Conservation (phyloP, 139 green algal species). For the Eudorina sp. region DNA sequence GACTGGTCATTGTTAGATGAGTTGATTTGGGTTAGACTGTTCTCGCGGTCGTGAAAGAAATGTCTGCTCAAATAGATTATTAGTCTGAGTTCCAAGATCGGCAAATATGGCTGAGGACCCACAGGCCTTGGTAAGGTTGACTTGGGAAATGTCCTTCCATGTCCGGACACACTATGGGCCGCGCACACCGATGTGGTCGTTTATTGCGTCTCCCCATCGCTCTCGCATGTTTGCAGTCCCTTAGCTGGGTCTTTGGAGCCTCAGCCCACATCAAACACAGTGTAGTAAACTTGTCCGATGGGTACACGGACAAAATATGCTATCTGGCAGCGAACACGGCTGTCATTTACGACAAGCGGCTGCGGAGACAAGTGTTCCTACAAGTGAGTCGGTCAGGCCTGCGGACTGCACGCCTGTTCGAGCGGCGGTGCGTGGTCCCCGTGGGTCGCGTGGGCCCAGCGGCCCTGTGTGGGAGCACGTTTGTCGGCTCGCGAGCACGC, state of each 20-base stretch:
- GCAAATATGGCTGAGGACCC: slow-evolving; percentile 35
- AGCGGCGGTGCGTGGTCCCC: no score
- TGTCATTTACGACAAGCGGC: slow-evolving; percentile 72
- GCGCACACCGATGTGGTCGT: neutral
- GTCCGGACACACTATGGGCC: neutral
- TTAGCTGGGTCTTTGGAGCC: slow-evolving; percentile 73
- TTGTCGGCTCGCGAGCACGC: no score
- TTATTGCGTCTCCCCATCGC: neutral
- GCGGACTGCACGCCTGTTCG: neutral
- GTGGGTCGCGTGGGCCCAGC: no score
- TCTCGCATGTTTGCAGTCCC: slow-evolving; percentile 50
- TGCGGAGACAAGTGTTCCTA: slow-evolving; percentile 65
- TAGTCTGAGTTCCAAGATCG: no score
- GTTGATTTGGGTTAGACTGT: no score
- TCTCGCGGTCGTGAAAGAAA: no score
- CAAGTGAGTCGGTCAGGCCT: slow-evolving; percentile 47
- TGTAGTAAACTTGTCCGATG: slow-evolving; percentile 72
- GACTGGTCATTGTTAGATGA: no score
- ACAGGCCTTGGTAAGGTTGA: slow-evolving; percentile 31
- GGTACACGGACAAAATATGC: slow-evolving; percentile 63
- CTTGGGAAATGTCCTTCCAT: neutral
- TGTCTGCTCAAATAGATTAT: no score
- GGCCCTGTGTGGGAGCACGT: no score
- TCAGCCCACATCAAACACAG: slow-evolving; percentile 55
- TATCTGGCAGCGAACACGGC: slow-evolving; percentile 78